Conservation (phyloP, 2,329 filamentous ascomycete species). For the Torrubiella hemipterigena region DNA sequence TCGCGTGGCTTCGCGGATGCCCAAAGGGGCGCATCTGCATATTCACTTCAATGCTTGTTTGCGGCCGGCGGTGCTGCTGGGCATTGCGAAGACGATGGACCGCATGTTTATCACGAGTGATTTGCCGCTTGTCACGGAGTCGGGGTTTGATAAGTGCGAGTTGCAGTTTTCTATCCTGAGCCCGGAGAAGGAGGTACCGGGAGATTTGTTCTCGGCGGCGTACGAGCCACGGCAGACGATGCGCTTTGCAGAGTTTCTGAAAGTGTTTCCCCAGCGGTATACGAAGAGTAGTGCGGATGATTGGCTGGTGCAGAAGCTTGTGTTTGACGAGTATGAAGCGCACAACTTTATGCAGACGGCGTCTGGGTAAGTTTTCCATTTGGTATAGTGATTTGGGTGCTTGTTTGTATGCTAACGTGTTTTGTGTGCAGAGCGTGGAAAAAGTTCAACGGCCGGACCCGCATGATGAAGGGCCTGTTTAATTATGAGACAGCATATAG, state of each 20-base stretch:
- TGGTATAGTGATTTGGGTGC: background rate
- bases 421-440: slow-evolving; percentile 34
- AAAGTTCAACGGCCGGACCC: slow-evolving; percentile 56
- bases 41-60: slow-evolving; percentile 71
- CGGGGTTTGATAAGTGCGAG: slow-evolving; percentile 41
- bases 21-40: slow-evolving; percentile 63
- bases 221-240: slow-evolving; percentile 36
- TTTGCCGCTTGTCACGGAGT: slow-evolving; percentile 28
- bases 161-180: slow-evolving; percentile 47
- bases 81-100: slow-evolving; percentile 39
- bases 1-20: slow-evolving; percentile 43
- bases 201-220: slow-evolving; percentile 33
- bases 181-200: slow-evolving; percentile 19
- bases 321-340: slow-evolving; percentile 48
- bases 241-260: slow-evolving; percentile 28
- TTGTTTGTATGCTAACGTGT: slow-evolving; percentile 4
- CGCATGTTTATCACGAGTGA: slow-evolving; percentile 59
- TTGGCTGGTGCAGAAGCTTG: slow-evolving; percentile 52
- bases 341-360: slow-evolving; percentile 37
- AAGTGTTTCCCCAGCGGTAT: slow-evolving; percentile 18
- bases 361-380: slow-evolving; percentile 34
- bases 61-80: slow-evolving; percentile 45
- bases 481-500: slow-evolving; percentile 53
- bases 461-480: slow-evolving; percentile 62
- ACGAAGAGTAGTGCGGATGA: slow-evolving; percentile 19